Evolutionary conservation across 768 basidiomycete genomes (phyloP).

Genomic region (Daedalea quercina): DNA sequence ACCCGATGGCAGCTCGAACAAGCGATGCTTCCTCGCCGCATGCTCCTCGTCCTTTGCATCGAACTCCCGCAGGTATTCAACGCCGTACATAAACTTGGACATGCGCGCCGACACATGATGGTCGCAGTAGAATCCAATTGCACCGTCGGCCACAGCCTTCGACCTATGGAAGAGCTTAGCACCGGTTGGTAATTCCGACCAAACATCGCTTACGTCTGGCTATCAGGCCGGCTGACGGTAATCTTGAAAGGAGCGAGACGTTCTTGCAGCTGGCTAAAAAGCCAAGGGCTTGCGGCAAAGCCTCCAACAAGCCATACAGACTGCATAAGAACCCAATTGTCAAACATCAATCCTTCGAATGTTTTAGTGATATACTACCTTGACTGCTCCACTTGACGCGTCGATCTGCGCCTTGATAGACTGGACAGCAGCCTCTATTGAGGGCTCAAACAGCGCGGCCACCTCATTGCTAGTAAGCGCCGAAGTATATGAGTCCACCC

Average conservation of each 20-base stretch:
- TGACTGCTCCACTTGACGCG: constrained; percentile 60
- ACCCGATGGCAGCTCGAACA: constrained; percentile 73
- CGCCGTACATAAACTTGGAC: constrained; percentile 77
- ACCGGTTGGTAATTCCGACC: not conserved
- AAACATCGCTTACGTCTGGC: constrained; percentile 51
- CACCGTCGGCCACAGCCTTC: constrained; percentile 81
- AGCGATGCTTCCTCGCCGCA: constrained; percentile 49
- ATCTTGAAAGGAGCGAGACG: constrained; percentile 49
- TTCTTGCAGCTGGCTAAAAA: constrained; percentile 70
- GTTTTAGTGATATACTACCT: constrained; percentile 28
- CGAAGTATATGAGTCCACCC: constrained; percentile 2
- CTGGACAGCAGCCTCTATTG: constrained; percentile 61
- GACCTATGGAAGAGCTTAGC: constrained; percentile 37
- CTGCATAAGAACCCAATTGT: constrained; percentile 24
- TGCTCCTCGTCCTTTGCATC: constrained; percentile 64
- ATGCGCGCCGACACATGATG: constrained; percentile 79
- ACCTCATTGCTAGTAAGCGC: constrained; percentile 37
- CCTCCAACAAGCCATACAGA: constrained; percentile 83
- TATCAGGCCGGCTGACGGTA: constrained; percentile 68
- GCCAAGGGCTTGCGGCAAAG: constrained; percentile 78
- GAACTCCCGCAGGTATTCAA: constrained; percentile 68
- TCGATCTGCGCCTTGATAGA: constrained; percentile 70
- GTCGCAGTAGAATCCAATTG: constrained; percentile 79
- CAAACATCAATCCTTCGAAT: not conserved
- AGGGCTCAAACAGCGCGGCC: constrained; percentile 72